These are phyloP conservation scores for Jackrogersella minutella DNA, from an alignment of 495 filamentous ascomycete genomes.

Conservation along the genomic window DNA sequence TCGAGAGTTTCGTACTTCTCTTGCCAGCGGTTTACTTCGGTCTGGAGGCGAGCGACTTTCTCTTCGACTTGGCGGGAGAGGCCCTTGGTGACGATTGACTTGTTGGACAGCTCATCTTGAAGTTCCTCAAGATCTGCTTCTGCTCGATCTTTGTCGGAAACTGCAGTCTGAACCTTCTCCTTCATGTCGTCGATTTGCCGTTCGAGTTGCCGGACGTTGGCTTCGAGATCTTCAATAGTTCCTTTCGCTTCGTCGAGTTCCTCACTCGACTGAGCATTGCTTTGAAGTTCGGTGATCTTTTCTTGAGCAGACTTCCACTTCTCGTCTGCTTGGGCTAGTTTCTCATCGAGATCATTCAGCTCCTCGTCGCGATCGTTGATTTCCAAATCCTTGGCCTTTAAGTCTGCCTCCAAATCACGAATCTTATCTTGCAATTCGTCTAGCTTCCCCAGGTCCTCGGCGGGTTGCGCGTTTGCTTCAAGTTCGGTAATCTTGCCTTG, in stretches of 20 bases:
- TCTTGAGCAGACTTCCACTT: conserved; percentile 53
- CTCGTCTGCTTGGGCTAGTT: conserved; percentile 48
- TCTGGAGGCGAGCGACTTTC: conserved; percentile 68
- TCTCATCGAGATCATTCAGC: conserved; percentile 57
- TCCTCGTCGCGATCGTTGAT: conserved; percentile 73
- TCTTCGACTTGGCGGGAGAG: conserved; percentile 79
- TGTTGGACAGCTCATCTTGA: conserved; percentile 79
- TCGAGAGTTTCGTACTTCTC: conserved; percentile 63
- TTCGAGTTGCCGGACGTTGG: conserved; percentile 52
- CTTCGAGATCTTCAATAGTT: conserved; percentile 57
- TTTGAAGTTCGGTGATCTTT: conserved; percentile 67
- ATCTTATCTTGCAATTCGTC: conserved; percentile 73
- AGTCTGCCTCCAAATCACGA: conserved; percentile 69
- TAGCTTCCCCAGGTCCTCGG: conserved; percentile 59
- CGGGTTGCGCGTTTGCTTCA: conserved; percentile 56
- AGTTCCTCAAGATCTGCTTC: conserved; percentile 69
- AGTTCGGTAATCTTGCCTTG: conserved; percentile 61
- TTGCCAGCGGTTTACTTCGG: conserved; percentile 67
- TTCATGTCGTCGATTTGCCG: conserved; percentile 65
- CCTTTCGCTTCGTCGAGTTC: conserved; percentile 65
- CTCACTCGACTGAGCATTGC: conserved; percentile 61
- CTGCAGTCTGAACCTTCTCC: conserved; percentile 67
- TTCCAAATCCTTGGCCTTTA: conserved; percentile 70
- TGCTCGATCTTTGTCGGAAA: conserved; percentile 66
- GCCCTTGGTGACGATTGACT: conserved; percentile 79